Evolutionary conservation across 352 stramenopile species (phyloP).

Genomic region (Globisporangium sylvaticum): DNA sequence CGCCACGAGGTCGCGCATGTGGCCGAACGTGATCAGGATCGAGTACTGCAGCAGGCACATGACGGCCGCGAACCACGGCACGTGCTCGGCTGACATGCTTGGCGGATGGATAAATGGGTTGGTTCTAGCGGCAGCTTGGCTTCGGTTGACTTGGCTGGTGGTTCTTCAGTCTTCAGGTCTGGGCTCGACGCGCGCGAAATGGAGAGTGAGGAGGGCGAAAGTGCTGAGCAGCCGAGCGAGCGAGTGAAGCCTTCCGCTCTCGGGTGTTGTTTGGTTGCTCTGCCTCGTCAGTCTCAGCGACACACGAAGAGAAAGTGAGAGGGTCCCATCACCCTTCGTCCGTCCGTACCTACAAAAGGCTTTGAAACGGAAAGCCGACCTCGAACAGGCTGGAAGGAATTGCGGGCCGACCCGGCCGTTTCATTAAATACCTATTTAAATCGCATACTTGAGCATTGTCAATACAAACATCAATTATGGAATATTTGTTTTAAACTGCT

Average conservation of each 20-base stretch:
- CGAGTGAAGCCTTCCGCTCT: background rate
- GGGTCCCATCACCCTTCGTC: background rate
- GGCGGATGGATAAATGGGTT: background rate
- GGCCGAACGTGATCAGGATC: constrained; percentile 38
- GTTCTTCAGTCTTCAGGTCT: background rate
- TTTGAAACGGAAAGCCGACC: constrained; percentile 6
- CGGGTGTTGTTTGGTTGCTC: background rate
- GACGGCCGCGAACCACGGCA: constrained; percentile 30
- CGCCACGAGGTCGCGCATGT: constrained; percentile 31
- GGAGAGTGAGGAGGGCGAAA: background rate
- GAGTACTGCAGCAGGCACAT: constrained; percentile 37
- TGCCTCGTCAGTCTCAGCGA: background rate
- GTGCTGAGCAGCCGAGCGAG: background rate
- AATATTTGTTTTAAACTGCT: background rate
- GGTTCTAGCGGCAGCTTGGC: too few relatives aligned
- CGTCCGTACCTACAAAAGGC: background rate
- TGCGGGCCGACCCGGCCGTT: too few relatives aligned
- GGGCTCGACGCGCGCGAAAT: background rate
- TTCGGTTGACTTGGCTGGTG: background rate
- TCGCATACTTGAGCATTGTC: background rate
- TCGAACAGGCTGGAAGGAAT: background rate
- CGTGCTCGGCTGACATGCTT: constrained; percentile 21
- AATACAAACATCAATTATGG: too few relatives aligned
- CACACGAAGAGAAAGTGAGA: background rate
- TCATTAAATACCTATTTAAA: too few relatives aligned